Evolutionary conservation across 2,329 filamentous ascomycete species (phyloP).

Genomic region (Emericellopsis cladophorae): DNA sequence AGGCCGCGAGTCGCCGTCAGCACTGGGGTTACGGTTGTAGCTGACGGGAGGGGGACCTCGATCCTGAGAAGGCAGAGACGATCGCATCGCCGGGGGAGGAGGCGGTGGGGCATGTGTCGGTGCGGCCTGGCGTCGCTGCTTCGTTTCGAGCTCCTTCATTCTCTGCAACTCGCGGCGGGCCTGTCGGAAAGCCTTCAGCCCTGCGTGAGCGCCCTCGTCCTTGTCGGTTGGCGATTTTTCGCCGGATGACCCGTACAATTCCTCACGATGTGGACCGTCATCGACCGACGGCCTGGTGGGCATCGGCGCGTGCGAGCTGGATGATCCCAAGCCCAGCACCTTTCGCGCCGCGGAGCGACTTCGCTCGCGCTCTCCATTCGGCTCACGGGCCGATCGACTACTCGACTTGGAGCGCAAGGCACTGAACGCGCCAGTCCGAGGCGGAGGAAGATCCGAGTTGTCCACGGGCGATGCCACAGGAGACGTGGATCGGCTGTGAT

Average conservation of each 20-base stretch:
- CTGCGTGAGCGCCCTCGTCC: constrained; percentile 32
- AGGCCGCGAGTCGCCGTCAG: constrained; percentile 13
- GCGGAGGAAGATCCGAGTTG: constrained; percentile 1
- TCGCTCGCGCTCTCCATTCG: not conserved
- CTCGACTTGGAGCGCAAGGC: constrained; percentile 1
- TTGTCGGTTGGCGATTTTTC: constrained; percentile 12
- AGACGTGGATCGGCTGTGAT: constrained; percentile 15
- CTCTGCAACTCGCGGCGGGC: constrained; percentile 43
- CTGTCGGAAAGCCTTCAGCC: constrained; percentile 43
- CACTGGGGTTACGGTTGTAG: constrained; percentile 1
- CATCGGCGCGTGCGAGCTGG: not conserved
- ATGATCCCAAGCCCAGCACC: not conserved
- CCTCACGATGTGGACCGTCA: not conserved
- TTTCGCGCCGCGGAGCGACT: not conserved
- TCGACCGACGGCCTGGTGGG: not conserved
- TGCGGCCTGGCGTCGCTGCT: constrained; percentile 25
- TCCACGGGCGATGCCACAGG: not conserved
- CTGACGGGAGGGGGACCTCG: constrained; percentile 12
- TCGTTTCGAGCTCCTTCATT: constrained; percentile 38
- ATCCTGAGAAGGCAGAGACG: constrained; percentile 18
- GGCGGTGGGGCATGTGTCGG: constrained; percentile 3
- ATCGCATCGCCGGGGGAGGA: constrained; percentile 11
- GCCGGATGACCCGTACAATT: constrained; percentile 7
- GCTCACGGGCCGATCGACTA: not conserved
- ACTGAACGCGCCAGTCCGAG: constrained; percentile 1